These are phyloP conservation scores for Hebeloma cylindrosporum DNA, from an alignment of 768 basidiomycete species.

Conservation along the genomic window DNA sequence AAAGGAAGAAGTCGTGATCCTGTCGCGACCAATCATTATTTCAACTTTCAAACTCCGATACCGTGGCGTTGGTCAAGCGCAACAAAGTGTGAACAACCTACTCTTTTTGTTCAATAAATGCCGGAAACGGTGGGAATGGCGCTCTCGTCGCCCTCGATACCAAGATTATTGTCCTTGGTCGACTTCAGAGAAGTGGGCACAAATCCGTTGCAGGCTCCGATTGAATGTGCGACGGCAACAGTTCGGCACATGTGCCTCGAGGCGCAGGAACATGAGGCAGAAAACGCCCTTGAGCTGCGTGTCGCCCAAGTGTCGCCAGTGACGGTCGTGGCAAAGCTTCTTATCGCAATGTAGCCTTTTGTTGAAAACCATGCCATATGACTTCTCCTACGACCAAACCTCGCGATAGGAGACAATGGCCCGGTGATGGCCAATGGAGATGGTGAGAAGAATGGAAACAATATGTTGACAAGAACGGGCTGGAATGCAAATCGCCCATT, in stretches of 20 bases:
- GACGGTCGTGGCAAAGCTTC: no score
- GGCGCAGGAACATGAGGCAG: slow-evolving; percentile 20
- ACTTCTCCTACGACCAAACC: no score
- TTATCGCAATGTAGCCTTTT: no score
- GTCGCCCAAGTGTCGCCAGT: slow-evolving; percentile 6
- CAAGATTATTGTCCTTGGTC: background rate
- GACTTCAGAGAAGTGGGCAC: no score
- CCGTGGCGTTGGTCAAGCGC: slow-evolving; percentile 6
- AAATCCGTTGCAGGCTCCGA: background rate
- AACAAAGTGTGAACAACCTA: slow-evolving; percentile 3
- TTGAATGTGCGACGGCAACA: background rate
- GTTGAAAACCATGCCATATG: no score
- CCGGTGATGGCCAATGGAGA: no score
- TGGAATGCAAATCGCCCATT: no score
- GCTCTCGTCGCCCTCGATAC: slow-evolving; percentile 9
- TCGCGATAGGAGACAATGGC: no score
- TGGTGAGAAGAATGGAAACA: no score
- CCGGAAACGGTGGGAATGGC: background rate
- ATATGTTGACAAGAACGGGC: no score
- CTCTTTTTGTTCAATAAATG: slow-evolving; percentile 3
- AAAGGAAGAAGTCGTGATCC: slow-evolving; percentile 11
- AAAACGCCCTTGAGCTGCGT: slow-evolving; percentile 10
- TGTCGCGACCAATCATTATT: slow-evolving; percentile 11
- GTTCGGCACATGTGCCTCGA: slow-evolving; percentile 19
- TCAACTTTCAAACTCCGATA: slow-evolving; percentile 18